Percentiles rank a stretch among this genome's conserved stretches.
phyloP scores from a whole-genome alignment of 2,329 filamentous ascomycete species.

The Fusarium acutatum region DNA sequence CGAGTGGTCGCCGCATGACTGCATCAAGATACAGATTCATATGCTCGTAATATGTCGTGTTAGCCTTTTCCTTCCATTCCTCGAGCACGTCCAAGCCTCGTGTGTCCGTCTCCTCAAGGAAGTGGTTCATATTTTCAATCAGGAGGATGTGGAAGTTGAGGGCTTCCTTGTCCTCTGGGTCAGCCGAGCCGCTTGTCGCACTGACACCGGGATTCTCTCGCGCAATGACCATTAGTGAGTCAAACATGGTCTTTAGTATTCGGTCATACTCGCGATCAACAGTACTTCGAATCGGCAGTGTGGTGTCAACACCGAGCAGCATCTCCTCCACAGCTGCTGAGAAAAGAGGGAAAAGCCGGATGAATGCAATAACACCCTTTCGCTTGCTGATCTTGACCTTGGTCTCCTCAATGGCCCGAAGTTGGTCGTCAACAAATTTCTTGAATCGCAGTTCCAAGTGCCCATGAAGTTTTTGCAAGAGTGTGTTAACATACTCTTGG shows the following conservation, averaged over 20 bases:
- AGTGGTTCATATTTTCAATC: constrained; percentile 99
- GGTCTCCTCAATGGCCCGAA: constrained; percentile 94
- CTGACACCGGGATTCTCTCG: constrained; percentile 68
- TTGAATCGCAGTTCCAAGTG: constrained; percentile 79
- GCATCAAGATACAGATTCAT: constrained; percentile 86
- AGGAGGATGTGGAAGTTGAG: constrained; percentile 97
- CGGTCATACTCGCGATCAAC: constrained; percentile 89
- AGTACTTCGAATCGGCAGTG: constrained; percentile 73
- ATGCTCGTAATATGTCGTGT: constrained; percentile 83
- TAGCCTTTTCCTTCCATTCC: constrained; percentile 82
- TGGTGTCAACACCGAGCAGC: constrained; percentile 67
- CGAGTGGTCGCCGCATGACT: constrained; percentile 87
- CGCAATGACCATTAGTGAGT: constrained; percentile 94
- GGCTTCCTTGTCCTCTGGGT: constrained; percentile 91
- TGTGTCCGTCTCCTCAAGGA: constrained; percentile 88
- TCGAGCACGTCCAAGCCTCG: constrained; percentile 78
- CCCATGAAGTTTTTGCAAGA: constrained; percentile 81
- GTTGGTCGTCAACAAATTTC: constrained; percentile 93
- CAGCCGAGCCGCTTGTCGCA: constrained; percentile 54
- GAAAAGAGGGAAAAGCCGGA: constrained; percentile 91
- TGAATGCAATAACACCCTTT: constrained; percentile 94
- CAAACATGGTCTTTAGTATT: constrained; percentile 95
- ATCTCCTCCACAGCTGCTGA: constrained; percentile 85
- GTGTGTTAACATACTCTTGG: constrained; percentile 86
- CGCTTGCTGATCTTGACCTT: constrained; percentile 99